These are phyloP conservation scores for Apiotrichum montevideense DNA, from an alignment of 1,284 basidiomycete genomes.

Conservation along the genomic window DNA sequence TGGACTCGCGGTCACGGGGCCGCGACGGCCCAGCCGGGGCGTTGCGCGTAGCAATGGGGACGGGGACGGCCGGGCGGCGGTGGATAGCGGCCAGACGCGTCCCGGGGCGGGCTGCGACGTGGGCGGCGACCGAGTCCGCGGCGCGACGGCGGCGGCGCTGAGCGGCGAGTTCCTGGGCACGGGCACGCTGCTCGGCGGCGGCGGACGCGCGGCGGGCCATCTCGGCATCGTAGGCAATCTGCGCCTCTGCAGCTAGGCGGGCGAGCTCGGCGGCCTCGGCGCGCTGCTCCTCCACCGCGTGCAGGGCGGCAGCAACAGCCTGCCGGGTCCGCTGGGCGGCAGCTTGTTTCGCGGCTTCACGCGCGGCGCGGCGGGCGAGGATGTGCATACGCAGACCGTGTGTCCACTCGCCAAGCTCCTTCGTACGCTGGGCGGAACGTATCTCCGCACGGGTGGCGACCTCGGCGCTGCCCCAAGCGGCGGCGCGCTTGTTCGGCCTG, in stretches of 20 bases:
- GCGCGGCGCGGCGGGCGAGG: neutral
- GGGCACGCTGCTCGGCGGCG: neutral
- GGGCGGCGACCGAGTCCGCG: neutral
- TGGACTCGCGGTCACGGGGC: too few relatives aligned
- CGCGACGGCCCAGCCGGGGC: too few relatives aligned
- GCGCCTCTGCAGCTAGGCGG: neutral
- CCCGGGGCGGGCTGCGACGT: neutral
- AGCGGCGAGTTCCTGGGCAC: neutral
- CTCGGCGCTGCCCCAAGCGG: neutral
- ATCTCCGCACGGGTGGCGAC: neutral
- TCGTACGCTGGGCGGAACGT: neutral
- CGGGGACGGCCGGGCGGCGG: neutral
- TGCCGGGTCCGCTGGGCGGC: neutral
- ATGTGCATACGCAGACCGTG: neutral
- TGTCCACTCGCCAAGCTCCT: neutral
- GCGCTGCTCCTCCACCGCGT: neutral
- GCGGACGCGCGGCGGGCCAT: neutral
- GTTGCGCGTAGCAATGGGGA: neutral
- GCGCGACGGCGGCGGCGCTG: neutral
- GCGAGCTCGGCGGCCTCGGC: slow-evolving; percentile 4
- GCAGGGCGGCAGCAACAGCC: neutral
- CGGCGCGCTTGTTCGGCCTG: neutral
- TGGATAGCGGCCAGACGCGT: neutral
- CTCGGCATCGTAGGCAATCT: neutral
- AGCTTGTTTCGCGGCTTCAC: neutral